phyloP scores from a whole-genome alignment of 768 basidiomycete species.

The Podaxis mareebaensis region DNA sequence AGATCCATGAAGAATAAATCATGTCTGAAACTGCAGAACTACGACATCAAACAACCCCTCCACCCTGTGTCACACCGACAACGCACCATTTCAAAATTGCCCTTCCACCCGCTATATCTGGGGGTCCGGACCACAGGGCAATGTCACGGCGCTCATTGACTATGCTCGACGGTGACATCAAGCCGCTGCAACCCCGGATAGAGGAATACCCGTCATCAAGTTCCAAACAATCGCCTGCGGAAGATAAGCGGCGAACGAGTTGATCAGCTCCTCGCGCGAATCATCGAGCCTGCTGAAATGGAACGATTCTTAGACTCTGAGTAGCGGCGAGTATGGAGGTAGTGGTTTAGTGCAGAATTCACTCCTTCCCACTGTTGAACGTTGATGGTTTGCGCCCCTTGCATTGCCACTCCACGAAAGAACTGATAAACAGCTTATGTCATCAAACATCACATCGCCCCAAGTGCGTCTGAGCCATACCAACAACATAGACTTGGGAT shows the following conservation, averaged over 20 bases:
- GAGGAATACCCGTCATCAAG: background rate
- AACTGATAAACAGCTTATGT: too few relatives aligned
- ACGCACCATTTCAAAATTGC: background rate
- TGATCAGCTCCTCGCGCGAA: background rate
- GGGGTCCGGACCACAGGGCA: background rate
- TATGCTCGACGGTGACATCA: background rate
- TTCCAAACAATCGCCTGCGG: background rate
- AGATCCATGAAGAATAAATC: background rate
- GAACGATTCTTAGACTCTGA: background rate
- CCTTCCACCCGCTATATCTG: background rate
- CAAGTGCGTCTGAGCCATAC: too few relatives aligned
- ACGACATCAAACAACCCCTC: background rate
- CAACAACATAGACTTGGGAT: too few relatives aligned
- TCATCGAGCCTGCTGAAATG: background rate
- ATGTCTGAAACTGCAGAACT: background rate
- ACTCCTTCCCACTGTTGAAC: background rate
- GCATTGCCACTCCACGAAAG: too few relatives aligned
- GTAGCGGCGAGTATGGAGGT: background rate
- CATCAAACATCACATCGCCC: background rate
- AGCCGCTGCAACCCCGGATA: background rate
- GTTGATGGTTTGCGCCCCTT: background rate
- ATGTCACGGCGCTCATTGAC: background rate
- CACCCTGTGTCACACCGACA: background rate
- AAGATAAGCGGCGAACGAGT: background rate
- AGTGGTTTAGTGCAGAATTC: background rate